phyloP scores from a whole-genome alignment of 2,329 filamentous ascomycete species.

The Exserohilum rostratum region DNA sequence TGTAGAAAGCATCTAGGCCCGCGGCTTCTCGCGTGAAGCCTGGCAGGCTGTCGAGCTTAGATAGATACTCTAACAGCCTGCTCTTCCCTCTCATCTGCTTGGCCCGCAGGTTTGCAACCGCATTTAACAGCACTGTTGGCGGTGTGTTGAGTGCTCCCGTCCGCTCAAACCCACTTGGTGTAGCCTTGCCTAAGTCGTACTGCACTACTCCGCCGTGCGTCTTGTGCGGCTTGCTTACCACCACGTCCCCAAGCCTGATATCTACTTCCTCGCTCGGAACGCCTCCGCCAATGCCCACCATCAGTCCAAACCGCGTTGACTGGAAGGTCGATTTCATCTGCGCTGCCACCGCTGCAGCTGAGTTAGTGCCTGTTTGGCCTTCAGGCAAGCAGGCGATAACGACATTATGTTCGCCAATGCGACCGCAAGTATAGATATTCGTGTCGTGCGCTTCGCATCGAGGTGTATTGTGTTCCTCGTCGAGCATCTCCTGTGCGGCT shows the following conservation, averaged over 20 bases:
- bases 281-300: slow-evolving; percentile 52
- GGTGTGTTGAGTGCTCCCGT: slow-evolving; percentile 15
- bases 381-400: slow-evolving; percentile 41
- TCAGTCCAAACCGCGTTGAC: slow-evolving; percentile 44
- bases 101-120: slow-evolving; percentile 8
- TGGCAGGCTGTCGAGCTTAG: neutral
- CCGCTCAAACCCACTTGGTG: slow-evolving; percentile 9
- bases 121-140: slow-evolving; percentile 16
- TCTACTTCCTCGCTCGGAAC: slow-evolving; percentile 16
- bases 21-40: neutral
- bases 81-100: neutral
- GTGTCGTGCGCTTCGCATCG: slow-evolving; percentile 19
- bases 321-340: slow-evolving; percentile 39
- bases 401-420: slow-evolving; percentile 39
- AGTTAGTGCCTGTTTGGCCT: slow-evolving; percentile 39
- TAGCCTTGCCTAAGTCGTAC: slow-evolving; percentile 3
- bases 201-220: slow-evolving; percentile 5
- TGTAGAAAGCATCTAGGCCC: slow-evolving; percentile 20
- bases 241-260: slow-evolving; percentile 13
- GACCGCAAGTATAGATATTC: slow-evolving; percentile 30
- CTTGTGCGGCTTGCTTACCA: slow-evolving; percentile 3
- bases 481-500: slow-evolving; percentile 27
- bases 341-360: slow-evolving; percentile 37
- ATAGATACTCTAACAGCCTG: neutral
- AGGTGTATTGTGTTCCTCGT: slow-evolving; percentile 19